Base-by-base conservation (phyloP, 1,139 yeast species). In the Saccharomyces hybrid region DNA sequence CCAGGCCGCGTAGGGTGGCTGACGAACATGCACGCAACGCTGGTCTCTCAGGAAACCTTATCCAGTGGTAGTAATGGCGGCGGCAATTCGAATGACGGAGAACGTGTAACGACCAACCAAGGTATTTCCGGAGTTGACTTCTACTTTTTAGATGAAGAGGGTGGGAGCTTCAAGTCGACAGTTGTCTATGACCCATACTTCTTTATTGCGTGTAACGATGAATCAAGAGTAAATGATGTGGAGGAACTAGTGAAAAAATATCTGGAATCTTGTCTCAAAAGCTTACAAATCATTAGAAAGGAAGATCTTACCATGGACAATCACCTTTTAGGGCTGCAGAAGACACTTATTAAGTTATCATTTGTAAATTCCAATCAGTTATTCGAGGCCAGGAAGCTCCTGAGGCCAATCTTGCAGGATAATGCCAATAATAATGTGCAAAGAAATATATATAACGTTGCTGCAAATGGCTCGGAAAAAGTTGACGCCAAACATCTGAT, bases 81-180 rank as follows among this genome's bases (percentile, higher is more conserved):
- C 2, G 78, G 84, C 1, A 83, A 81, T 31, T 90, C 89, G 5
- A 59, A 61, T 51, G 57, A 62, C 49, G 52, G 74, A 23, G 53
- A 56, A 7, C 75, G 69, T 55, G n/a, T 20, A 38, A 75, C 85
- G 6, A 79, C 88, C 2, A 79, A 84, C 1, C 83, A 80, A 28
- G 95, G 95, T 8, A 76, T 81, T 50, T 81, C 97, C 0, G 99
- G 93, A 4, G 97, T 93, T 3, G 98, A 93, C 65, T 90, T 87
- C 70, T 95, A 95, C 68, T 95, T 95, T 62, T 73, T 95, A n/a
- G 98, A 93, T 67, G 96, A 89, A 64, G 97, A 91, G 71, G 99
- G 99, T 48, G 99, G 98, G 2, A 83, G 88, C 42, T 95, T 95
- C 75, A 93, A 91, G 68, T 84, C 91, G 2, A 86, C 96, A 0